These are phyloP conservation scores for Trichocladium uniseriatum DNA, from an alignment of 495 filamentous ascomycete genomes.

Conservation along the genomic window DNA sequence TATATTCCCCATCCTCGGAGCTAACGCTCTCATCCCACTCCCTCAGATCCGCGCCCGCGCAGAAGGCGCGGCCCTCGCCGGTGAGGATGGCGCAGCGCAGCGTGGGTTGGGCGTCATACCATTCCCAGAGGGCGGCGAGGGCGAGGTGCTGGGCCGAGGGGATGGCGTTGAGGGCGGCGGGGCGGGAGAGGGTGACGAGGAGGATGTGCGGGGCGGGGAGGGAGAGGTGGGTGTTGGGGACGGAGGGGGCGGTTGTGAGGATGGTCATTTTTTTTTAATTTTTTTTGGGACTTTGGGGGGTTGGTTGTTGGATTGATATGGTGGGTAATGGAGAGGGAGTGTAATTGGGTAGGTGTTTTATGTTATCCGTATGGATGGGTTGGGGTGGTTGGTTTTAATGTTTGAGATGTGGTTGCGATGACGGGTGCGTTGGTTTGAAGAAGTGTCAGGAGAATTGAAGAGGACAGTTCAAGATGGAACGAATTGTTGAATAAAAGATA, in stretches of 20 bases:
- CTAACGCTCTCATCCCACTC: slow-evolving; percentile 30
- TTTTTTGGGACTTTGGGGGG: too few relatives aligned
- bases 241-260: slow-evolving; percentile 1
- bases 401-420: too few relatives aligned
- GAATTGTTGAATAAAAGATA: too few relatives aligned
- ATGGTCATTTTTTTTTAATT: background rate
- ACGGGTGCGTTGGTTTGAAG: too few relatives aligned
- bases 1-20: background rate
- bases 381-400: background rate
- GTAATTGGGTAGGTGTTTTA: background rate
- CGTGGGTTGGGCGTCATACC: slow-evolving; percentile 49
- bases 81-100: slow-evolving; percentile 50
- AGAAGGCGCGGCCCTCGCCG: slow-evolving; percentile 46
- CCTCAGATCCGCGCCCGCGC: slow-evolving; percentile 49
- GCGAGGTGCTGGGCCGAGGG: slow-evolving; percentile 40
- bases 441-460: too few relatives aligned
- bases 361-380: background rate
- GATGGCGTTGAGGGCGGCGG: slow-evolving; percentile 50
- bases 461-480: too few relatives aligned
- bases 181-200: slow-evolving; percentile 54
- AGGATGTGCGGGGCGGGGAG: slow-evolving; percentile 50
- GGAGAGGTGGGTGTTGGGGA: slow-evolving; percentile 36
- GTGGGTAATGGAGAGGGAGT: too few relatives aligned
- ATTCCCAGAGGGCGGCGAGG: slow-evolving; percentile 44
- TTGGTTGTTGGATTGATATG: too few relatives aligned